A percentile compares a stretch with the other conserved stretches of the same genome.
Conservation (phyloP, 2,329 filamentous ascomycete species). For the Colletotrichum nymphaeae region DNA sequence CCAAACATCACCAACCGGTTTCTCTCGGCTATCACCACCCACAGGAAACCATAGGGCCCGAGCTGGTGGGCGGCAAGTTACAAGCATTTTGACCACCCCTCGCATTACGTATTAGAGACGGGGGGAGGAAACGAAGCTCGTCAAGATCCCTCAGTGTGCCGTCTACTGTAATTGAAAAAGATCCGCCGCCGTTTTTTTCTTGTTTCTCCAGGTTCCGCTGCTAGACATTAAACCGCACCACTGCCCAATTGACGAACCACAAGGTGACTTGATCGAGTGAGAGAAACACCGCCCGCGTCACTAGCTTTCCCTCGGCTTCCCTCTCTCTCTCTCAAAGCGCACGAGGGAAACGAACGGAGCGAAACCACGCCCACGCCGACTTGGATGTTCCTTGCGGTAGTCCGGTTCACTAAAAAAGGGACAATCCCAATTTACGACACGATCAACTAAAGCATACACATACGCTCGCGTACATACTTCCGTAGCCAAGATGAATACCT, state of each 20-base stretch:
- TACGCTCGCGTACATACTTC: not conserved
- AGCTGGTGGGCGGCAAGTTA: slow-evolving; percentile 24
- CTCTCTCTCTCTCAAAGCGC: not conserved
- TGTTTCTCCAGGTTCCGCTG: not conserved
- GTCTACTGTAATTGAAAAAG: not conserved
- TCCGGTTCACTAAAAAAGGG: not conserved
- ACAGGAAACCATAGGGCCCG: slow-evolving; percentile 29
- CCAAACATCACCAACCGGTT: slow-evolving; percentile 17
- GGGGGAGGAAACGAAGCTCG: not conserved
- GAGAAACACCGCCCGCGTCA: not conserved
- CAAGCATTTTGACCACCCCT: slow-evolving; percentile 4
- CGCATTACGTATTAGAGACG: slow-evolving; percentile 30
- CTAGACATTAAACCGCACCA: not conserved
- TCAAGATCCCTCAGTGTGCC: not conserved
- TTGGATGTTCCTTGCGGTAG: not conserved
- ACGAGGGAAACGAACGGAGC: not conserved
- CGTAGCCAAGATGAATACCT: slow-evolving; percentile 21
- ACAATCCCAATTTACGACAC: not conserved
- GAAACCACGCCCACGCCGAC: not conserved
- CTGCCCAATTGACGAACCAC: slow-evolving; percentile 8
- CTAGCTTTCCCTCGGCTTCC: not conserved
- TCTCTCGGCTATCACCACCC: slow-evolving; percentile 37
- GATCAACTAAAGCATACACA: not conserved
- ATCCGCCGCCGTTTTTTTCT: slow-evolving; percentile 8
- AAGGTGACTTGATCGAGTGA: not conserved